phyloP scores from a whole-genome alignment of 257 asterid species.

The Solanum infundibuliforme region DNA sequence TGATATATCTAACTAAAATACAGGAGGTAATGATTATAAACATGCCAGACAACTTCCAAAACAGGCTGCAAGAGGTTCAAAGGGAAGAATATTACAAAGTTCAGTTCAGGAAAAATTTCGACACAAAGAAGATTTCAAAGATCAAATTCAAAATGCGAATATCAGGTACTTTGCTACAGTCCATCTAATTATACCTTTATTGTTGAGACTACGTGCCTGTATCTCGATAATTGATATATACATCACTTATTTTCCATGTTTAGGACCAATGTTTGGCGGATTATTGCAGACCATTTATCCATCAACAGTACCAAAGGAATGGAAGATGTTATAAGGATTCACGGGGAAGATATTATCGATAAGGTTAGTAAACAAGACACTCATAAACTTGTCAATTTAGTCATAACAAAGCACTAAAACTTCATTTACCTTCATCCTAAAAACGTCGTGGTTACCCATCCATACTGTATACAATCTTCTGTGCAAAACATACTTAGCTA shows the following conservation, averaged over 20 bases:
- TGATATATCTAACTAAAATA: constrained; percentile 17
- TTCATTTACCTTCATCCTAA: background rate
- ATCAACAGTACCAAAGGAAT: constrained; percentile 27
- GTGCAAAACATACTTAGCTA: background rate
- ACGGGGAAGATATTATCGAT: background rate
- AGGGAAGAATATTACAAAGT: constrained; percentile 29
- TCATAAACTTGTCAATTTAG: background rate
- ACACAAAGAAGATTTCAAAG: constrained; percentile 2
- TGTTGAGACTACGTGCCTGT: background rate
- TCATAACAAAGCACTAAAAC: background rate
- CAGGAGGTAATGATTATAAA: constrained; percentile 21
- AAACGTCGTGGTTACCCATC: background rate
- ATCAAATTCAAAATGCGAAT: constrained; percentile 8
- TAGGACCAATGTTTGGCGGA: constrained; percentile 27
- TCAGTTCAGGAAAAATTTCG: constrained; percentile 18
- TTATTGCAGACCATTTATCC: constrained; percentile 30
- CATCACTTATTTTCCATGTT: background rate
- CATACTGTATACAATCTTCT: background rate
- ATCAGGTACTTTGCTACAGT: constrained; percentile 16
- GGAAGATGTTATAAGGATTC: constrained; percentile 21
- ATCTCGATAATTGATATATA: background rate
- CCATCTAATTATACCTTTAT: background rate
- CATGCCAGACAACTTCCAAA: constrained; percentile 24
- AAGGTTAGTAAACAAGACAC: background rate
- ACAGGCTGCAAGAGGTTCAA: constrained; percentile 24